Evolutionary conservation across 768 basidiomycete species (phyloP).

Genomic region (Pleurotus ostreatus): DNA sequence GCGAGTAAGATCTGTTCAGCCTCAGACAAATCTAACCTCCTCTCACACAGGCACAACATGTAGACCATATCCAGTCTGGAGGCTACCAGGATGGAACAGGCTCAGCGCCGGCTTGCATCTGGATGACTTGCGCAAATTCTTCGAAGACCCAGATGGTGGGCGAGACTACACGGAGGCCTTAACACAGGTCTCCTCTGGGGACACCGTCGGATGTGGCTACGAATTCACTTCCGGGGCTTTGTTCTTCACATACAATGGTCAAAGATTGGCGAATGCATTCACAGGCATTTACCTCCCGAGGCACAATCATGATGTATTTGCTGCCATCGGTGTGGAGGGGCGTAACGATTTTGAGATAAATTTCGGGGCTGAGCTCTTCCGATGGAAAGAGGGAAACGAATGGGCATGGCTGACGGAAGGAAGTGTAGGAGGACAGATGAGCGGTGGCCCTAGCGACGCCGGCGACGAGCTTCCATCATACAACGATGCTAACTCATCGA

Average conservation of each 20-base stretch:
- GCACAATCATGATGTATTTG: slow-evolving; percentile 52
- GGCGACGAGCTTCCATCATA: slow-evolving; percentile 49
- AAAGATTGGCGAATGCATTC: slow-evolving; percentile 53
- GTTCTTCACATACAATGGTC: slow-evolving; percentile 67
- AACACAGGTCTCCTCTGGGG: slow-evolving; percentile 34
- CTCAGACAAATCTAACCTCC: neutral
- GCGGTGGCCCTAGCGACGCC: slow-evolving; percentile 22
- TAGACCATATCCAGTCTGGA: slow-evolving; percentile 59
- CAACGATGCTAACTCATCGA: neutral
- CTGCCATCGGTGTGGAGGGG: slow-evolving; percentile 58
- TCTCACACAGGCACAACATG: slow-evolving; percentile 51
- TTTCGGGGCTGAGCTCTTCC: slow-evolving; percentile 58
- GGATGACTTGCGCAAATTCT: slow-evolving; percentile 72
- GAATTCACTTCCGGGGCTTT: slow-evolving; percentile 46
- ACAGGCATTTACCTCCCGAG: slow-evolving; percentile 55
- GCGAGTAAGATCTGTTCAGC: slow-evolving; percentile 25
- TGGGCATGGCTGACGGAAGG: slow-evolving; percentile 64
- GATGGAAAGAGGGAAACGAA: slow-evolving; percentile 62
- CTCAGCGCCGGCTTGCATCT: slow-evolving; percentile 62
- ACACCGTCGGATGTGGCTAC: slow-evolving; percentile 63
- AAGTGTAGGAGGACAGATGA: slow-evolving; percentile 53
- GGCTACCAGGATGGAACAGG: slow-evolving; percentile 71
- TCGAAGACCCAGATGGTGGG: slow-evolving; percentile 63
- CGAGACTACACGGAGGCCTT: slow-evolving; percentile 43
- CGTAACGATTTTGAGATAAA: slow-evolving; percentile 54